Evolutionary conservation across 164 flowering plant species (phyloP), one percentile per base, ranked within the genome.

Genomic region (Buxus sempervirens): DNA sequence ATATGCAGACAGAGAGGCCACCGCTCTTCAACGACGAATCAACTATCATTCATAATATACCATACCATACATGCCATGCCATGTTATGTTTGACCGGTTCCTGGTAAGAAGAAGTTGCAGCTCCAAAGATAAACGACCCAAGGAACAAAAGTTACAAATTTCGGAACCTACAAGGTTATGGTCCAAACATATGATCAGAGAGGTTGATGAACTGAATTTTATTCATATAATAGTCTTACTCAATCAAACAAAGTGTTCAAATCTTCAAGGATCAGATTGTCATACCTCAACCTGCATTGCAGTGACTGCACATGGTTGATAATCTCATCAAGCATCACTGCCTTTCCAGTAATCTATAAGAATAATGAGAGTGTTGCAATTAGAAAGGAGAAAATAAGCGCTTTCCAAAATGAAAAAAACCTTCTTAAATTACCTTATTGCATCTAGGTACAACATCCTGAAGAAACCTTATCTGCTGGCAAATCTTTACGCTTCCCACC

Each of bases 381-480:
- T 45, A 63, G 71, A 55, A 16, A 26, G 22, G 18, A 60, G 23
- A 14, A 65, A 49, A 5, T 41, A 38, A 58, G 25, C 51, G 5
- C 16, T 54, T 21, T 20, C 21, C 20, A 26, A 24, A 5, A 56
- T 7, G 42, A 63, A 26, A 22, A 26, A 26, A 28, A 58, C 53
- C 23, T 28, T 67, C 38, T 15, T 28, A 21, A 54, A 23, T 62
- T 75, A 94, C 98, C 96, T 94, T 94, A 74, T 85, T 89, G 78
- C 98, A 94, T 62, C 98, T 97, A 0, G 98, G 98, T 64, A 94
- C 98, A 76, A 94, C 93, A 72, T 94, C 98, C 80, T 94, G 98
- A 68, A 94, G 96, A 87, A 90, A 76, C 79, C 81, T 91, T 97
- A 94, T 94, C 53, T 97, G 72, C 82, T 94, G 93, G 70, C 97